Base-by-base conservation (phyloP, 2,329 filamentous ascomycete genomes). In the Fusarium luffae region DNA sequence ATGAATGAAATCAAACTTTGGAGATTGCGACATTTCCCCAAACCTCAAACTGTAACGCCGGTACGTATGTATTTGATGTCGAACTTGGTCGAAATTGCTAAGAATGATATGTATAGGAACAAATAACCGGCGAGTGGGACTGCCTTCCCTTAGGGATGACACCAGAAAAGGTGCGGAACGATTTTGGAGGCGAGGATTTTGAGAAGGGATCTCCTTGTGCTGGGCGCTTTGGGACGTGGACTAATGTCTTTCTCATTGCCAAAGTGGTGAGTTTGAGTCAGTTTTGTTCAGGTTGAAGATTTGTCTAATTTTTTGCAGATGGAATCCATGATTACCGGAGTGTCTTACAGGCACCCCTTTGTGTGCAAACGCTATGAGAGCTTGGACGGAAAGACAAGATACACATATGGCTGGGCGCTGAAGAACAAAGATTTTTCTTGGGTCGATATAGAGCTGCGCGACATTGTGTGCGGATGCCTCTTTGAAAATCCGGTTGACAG, bases 141-240 rank as follows among this genome's bases (percentile, higher is more conserved):
- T 16, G 40, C 1, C 16, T 77, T 32, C 47, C 50, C 23, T 64
- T 64, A 6, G 3, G 23, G 44, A 40, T 10, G 10, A 16, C 11
- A 14, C 8, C 9, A 11, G 21, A 55, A 2, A 40, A 58, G 7
- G 47, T 34, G 11, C 21, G 25, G 14, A 12, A 37, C 3, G 5
- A 32, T 8, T 77, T 74, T 28, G 37, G 34, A 13, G 65, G 73
- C 12, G 56, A 61, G 11, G 43, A 51, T n/a, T 13, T 49, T 10
- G 8, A 11, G n/a, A 63, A 19, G 2, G 65, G 66, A 23, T 42
- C 32, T 48, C 23, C 13, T 8, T 61, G 75, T 42, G 76, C 75
- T 3, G 76, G 76, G 0, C 75, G 76, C 30, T 78, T 67, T 55
- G 76, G 76, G 3, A 60, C 55, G 10, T 78, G 76, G 76, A 76